Base-by-base conservation (phyloP, 371 early-diverging fungal species). In the Funneliformis caledonium region DNA sequence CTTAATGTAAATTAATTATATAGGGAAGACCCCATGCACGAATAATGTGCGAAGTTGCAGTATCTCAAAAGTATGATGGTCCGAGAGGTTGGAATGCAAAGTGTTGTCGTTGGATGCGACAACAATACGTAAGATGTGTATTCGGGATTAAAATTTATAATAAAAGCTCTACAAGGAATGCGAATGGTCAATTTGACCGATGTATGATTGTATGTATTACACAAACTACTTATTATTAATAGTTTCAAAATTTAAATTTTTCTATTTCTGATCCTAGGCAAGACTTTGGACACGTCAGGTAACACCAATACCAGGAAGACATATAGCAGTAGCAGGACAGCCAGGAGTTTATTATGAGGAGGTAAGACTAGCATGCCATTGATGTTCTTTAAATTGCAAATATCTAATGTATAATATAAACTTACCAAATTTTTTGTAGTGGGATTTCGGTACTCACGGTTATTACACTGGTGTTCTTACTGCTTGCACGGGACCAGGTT, bases 11-110 rank as follows among this genome's bases (percentile, higher is more conserved):
- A 77, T 48, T 42, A 45, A 77, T 64, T 77, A 14, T 64, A 77
- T 77, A 77, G 67, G 78, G 78, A 67, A 77, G 78, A 77, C 50
- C 78, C 10, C 78, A 77, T n/a, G 78, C 78, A 77, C 16, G 78
- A n/a, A 77, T 77, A 2, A 77, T 65, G 67, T 77, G 78, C 4
- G 78, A 77, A 77, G 11, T 77, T 43, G 78, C 78, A 9, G 78
- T 77, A 10, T 48, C 47, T 1, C 78, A 61, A 77, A 22, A 26
- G 65, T 77, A n/a, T n/a, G 8, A 37, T 1, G 3, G 37, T 37
- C 37, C 6, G 16, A 77, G n/a, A 26, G 4, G 45, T 59, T 77
- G 9, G 65, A 11, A 77, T 4, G 65, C 5, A 77, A 77, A 77
- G 31, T 77, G 78, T 77, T 5, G 0, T 0, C 76, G 62, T 60